Conservation (phyloP, 2,329 filamentous ascomycete genomes). For the Xylariaceae sp. region DNA sequence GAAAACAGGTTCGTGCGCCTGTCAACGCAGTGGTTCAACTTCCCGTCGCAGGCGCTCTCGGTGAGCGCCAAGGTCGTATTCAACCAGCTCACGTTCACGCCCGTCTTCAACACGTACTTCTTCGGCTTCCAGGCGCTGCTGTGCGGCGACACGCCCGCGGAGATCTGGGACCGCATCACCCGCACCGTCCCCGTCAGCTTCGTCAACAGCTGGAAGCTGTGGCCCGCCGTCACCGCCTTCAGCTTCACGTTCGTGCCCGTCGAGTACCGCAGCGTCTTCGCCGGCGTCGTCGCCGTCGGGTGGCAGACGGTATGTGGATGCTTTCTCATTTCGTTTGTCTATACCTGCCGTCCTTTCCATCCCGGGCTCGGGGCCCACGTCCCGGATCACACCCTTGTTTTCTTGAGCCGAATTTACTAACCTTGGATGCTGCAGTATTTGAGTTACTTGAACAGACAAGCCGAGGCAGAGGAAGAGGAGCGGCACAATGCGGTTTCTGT, state of each 20-base stretch:
- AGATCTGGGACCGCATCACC: constrained; percentile 70
- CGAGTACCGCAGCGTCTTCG: constrained; percentile 79
- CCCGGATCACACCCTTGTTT: no score
- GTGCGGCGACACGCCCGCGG: constrained; percentile 64
- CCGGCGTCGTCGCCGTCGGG: constrained; percentile 76
- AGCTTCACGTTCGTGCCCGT: constrained; percentile 82
- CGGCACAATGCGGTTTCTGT: neutral
- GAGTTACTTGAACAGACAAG: constrained; percentile 74
- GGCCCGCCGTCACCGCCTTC: constrained; percentile 85
- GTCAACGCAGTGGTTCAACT: constrained; percentile 83
- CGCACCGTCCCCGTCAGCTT: constrained; percentile 77
- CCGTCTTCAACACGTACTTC: constrained; percentile 82
- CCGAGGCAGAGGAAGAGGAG: constrained; percentile 59
- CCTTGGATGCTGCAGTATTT: constrained; percentile 56
- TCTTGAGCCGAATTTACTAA: neutral
- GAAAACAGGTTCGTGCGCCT: constrained; percentile 81
- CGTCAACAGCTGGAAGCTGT: constrained; percentile 81
- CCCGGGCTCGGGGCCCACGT: no score
- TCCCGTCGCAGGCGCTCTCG: constrained; percentile 69
- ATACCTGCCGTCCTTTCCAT: no score
- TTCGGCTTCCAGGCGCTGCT: constrained; percentile 78
- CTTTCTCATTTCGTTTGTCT: no score
- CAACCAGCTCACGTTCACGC: constrained; percentile 81
- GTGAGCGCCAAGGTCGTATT: constrained; percentile 76
- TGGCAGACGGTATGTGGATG: constrained; percentile 70